Base-by-base conservation (phyloP, 106 monocot genomes). In the Dendrobium officinale region DNA sequence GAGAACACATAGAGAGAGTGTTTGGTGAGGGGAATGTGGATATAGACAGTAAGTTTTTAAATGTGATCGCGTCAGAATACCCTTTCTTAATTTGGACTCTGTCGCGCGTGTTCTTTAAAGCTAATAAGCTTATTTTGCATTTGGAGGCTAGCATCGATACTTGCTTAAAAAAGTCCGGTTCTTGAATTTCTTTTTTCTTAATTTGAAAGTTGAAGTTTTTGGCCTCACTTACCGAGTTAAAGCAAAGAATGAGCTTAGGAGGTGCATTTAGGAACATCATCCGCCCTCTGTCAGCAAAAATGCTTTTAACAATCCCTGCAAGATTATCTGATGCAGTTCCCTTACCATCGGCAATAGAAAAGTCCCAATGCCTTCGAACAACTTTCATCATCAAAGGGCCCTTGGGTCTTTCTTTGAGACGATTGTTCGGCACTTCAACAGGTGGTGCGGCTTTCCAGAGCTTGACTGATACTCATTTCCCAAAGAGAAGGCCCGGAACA, bases 401-500 rank as follows among this genome's bases (percentile, higher is more conserved):
- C 13, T 49, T 49, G 45, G 49, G 76, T 2, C 9, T 27, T 49
- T 51, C 76, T 76, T 76, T 22, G 76, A 49, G 27, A 5, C 16
- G 42, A 51, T 76, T 51, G 51, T 78, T 78, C 78, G 31, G 55
- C 20, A 59, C 58, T 58, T 56, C 37, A 41, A 59, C 58, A 2
- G 78, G 78, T 2, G 67, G 81, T n/a, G 73, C 78, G 29, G 29
- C 78, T 11, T 43, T 83, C 31, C 55, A 78, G 13, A 78, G 87
- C 68, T 77, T 95, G 66, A 92, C 87, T 29, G 97, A 95, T n/a
- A 86, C 86, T 42, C 86, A 92, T 31, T 88, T 79, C 41, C 92
- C 95, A 15, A 92, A 98, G 84, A 58, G 95, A 73, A 80, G 95
- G 80, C 97, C 97, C n/a, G 91, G 92, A n/a, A 42, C 76, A 48